Conservation (phyloP, 116 monocot species). For the Trichopus zeylanicus region DNA sequence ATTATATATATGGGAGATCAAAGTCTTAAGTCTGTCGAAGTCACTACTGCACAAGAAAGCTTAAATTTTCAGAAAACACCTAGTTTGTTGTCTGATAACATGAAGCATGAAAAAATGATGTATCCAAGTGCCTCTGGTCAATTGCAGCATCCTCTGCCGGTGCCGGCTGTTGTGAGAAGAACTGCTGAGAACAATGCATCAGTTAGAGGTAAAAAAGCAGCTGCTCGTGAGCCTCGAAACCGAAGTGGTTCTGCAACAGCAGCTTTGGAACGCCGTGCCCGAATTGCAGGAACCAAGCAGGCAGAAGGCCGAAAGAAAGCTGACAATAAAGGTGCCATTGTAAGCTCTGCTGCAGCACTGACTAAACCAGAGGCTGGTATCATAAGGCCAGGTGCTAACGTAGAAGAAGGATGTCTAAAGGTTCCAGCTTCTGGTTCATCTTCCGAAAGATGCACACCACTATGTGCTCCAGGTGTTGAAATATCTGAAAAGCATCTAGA, state of each 20-base stretch:
- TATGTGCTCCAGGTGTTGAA: not conserved
- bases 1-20: not conserved
- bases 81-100: not conserved
- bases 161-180: conserved; percentile 26
- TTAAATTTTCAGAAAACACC: conserved; percentile 3
- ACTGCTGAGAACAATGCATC: conserved; percentile 47
- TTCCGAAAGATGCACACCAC: not conserved
- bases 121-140: conserved; percentile 16
- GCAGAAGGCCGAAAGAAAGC: conserved; percentile 13
- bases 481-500: not conserved
- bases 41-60: conserved; percentile 10
- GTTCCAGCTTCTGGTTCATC: not conserved
- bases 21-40: conserved; percentile 13
- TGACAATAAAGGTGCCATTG: not conserved
- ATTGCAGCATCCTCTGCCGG: conserved; percentile 2
- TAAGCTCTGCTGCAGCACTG: not conserved
- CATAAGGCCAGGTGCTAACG: not conserved
- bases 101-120: conserved; percentile 13
- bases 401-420: not conserved
- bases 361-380: not conserved
- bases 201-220: conserved; percentile 67
- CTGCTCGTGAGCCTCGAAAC: conserved; percentile 59
- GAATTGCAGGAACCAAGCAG: conserved; percentile 33
- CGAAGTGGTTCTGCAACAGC: conserved; percentile 31
- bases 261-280: conserved; percentile 34